Percentiles rank a stretch among this genome's conserved stretches.
These are phyloP conservation scores for Sporothrix mexicana DNA, from an alignment of 2,329 filamentous ascomycete species.

Conservation along the genomic window DNA sequence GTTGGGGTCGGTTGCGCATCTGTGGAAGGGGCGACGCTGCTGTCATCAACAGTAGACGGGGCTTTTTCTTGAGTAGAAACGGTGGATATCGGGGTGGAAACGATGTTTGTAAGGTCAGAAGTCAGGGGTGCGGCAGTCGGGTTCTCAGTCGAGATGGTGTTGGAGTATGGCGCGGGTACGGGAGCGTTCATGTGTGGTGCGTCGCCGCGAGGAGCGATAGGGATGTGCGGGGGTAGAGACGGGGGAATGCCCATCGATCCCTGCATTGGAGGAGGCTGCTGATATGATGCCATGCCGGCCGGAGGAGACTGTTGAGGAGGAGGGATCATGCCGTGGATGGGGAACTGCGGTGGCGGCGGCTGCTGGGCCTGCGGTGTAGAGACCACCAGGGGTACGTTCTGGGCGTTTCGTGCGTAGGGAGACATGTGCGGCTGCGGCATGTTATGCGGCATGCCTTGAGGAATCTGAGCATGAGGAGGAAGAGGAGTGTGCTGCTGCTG, in stretches of 20 bases:
- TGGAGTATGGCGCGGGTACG: neutral
- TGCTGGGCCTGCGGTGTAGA: constrained; percentile 62
- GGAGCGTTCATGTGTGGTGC: constrained; percentile 1
- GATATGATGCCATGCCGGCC: constrained; percentile 43
- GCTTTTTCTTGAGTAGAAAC: neutral
- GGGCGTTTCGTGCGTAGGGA: constrained; percentile 16
- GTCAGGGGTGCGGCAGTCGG: constrained; percentile 53
- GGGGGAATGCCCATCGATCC: constrained; percentile 22
- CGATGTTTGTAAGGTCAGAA: constrained; percentile 50
- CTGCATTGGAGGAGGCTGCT: constrained; percentile 38
- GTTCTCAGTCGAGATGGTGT: constrained; percentile 45
- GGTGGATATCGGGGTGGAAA: constrained; percentile 30
- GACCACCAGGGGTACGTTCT: constrained; percentile 47
- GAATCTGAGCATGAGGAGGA: constrained; percentile 49
- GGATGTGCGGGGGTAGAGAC: constrained; percentile 30
- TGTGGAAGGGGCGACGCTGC: neutral
- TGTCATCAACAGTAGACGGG: neutral
- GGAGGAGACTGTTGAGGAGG: constrained; percentile 46
- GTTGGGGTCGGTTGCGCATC: neutral
- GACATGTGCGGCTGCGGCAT: constrained; percentile 25
- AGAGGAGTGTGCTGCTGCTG: constrained; percentile 38
- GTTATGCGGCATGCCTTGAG: constrained; percentile 53
- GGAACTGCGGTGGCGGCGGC: constrained; percentile 31
- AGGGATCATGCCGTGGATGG: neutral
- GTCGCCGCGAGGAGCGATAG: constrained; percentile 20